These are phyloP conservation scores for Fusarium chuoi DNA, from an alignment of 2,329 filamentous ascomycete species.

Conservation along the genomic window DNA sequence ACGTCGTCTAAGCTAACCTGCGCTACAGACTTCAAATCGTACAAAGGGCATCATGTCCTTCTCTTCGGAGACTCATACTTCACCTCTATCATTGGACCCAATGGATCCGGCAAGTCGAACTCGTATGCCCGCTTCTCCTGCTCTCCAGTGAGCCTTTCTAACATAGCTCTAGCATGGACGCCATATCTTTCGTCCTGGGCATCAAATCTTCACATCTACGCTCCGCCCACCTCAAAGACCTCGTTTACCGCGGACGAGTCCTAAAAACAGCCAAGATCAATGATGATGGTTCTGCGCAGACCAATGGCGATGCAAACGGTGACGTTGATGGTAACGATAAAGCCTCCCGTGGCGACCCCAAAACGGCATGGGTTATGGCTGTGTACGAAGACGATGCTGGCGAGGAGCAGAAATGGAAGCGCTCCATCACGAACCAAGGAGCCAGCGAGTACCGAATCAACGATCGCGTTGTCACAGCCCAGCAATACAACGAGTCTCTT, in stretches of 20 bases:
- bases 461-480: conserved; percentile 85
- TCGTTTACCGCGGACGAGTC: conserved; percentile 95
- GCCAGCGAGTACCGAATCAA: conserved; percentile 98
- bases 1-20: conserved; percentile 26
- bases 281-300: conserved; percentile 80
- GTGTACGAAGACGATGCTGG: conserved; percentile 98
- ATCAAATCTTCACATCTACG: conserved; percentile 99
- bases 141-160: background rate
- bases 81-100: conserved; percentile 98
- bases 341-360: conserved; percentile 82
- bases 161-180: conserved; percentile 80
- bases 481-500: conserved; percentile 91
- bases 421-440: conserved; percentile 87
- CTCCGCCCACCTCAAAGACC: conserved; percentile 90
- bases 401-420: conserved; percentile 95
- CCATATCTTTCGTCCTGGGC: conserved; percentile 97
- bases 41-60: conserved; percentile 94
- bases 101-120: conserved; percentile 99
- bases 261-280: conserved; percentile 93
- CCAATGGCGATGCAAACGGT: conserved; percentile 71
- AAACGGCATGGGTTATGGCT: conserved; percentile 98
- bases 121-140: conserved; percentile 69
- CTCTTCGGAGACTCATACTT: conserved; percentile 98
- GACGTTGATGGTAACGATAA: conserved; percentile 70
- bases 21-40: conserved; percentile 92